Evolutionary conservation across 345 rosid species (phyloP).

Genomic region (Mangifera indica): DNA sequence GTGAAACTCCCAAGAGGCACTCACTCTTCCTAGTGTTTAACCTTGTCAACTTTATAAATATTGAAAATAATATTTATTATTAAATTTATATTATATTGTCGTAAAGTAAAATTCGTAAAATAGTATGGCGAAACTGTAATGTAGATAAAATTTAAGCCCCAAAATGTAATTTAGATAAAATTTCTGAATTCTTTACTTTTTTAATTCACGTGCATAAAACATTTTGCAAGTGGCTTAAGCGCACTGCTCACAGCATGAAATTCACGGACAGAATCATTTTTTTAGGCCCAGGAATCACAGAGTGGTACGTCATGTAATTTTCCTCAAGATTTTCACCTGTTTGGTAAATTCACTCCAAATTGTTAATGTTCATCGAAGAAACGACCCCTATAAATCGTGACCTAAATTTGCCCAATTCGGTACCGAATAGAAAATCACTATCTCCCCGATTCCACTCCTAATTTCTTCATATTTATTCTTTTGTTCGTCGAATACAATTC

Average conservation of each 20-base stretch:
- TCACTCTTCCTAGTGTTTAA: no score
- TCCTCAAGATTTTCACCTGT: not conserved
- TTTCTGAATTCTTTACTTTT: not conserved
- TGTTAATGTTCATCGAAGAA: constrained; percentile 9
- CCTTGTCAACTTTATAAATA: no score
- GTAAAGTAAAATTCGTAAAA: no score
- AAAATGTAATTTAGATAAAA: no score
- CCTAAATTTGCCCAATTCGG: constrained; percentile 16
- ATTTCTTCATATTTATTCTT: not conserved
- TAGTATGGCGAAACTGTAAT: no score
- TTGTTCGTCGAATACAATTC: constrained; percentile 4
- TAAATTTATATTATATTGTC: no score
- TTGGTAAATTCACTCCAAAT: constrained; percentile 13
- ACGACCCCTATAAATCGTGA: constrained; percentile 18
- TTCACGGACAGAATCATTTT: not conserved
- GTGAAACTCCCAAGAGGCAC: no score
- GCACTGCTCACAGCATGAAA: not conserved
- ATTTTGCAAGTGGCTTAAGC: constrained; percentile 9
- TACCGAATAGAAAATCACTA: not conserved
- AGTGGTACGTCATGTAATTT: constrained; percentile 32
- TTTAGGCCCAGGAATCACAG: constrained; percentile 8
- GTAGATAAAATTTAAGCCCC: no score
- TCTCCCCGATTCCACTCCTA: constrained; percentile 3
- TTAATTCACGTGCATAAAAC: not conserved
- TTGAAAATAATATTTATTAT: no score